Conservation (phyloP, 306 rosid genomes). For the Acacia melanoxylon region DNA sequence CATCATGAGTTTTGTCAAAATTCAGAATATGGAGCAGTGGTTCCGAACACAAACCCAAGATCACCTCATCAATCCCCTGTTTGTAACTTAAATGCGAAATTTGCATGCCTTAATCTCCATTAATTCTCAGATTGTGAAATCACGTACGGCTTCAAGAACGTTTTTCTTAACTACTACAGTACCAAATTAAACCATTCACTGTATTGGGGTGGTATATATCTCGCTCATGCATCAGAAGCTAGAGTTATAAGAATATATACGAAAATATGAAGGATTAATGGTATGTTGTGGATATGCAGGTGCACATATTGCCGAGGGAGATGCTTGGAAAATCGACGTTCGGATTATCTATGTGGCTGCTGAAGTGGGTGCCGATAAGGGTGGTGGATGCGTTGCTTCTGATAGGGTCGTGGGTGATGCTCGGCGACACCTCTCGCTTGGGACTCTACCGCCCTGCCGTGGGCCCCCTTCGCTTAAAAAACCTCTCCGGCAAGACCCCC, state of each 20-base stretch:
- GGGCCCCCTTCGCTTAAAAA: slow-evolving; percentile 93
- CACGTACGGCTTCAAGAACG: background rate
- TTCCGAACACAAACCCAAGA: background rate
- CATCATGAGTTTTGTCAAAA: background rate
- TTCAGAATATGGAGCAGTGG: background rate
- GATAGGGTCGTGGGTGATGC: slow-evolving; percentile 67
- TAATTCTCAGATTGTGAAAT: background rate
- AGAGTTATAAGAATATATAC: background rate
- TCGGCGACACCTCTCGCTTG: slow-evolving; percentile 78
- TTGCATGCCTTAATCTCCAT: background rate
- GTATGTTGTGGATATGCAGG: slow-evolving; percentile 40
- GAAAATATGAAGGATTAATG: background rate
- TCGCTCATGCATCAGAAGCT: no score
- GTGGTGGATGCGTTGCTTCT: slow-evolving; percentile 76
- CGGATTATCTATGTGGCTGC: slow-evolving; percentile 97
- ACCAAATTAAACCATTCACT: background rate
- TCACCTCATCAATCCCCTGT: background rate
- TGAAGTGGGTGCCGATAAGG: slow-evolving; percentile 82
- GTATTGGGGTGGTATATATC: no score
- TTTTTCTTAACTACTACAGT: background rate
- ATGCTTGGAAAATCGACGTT: slow-evolving; percentile 98
- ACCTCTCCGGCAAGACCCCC: slow-evolving; percentile 88
- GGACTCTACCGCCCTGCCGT: slow-evolving; percentile 80
- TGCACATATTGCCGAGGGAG: slow-evolving; percentile 94
- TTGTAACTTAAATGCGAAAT: background rate